Base-by-base conservation (phyloP, 192 early-diverging fungal genomes). In the Linnemannia elongata region DNA sequence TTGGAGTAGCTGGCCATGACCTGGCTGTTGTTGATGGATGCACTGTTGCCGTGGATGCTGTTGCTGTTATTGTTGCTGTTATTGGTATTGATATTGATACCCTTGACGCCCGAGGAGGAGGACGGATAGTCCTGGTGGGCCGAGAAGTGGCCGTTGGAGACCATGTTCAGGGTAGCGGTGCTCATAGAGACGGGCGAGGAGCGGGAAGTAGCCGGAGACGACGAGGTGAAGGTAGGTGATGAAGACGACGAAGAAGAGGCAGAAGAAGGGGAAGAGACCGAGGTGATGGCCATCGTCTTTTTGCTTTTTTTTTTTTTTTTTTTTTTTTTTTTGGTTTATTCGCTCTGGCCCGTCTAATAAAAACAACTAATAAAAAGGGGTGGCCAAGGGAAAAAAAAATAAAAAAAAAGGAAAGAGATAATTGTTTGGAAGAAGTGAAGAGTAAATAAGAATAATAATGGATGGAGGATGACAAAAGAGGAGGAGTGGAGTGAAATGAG, bases 241-340 rank as follows among this genome's bases (percentile, higher is more conserved):
- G 91, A 88, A 22, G 82, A 78, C 1, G 83, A 85, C 6, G 86
- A 89, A 15, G 90, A 81, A 1, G 90, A 90, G 22, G 85, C 77
- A 45, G 85, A 81, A n/a, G 89, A 81, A 18, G 72, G 88, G 39
- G 89, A 85, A 44, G 90, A 91, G 72, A 88, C 86, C 33, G 88
- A 90, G 30, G 88, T 88, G 88, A 89, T 83, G 27, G 90, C 85
- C 44, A 80, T 83, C n/a, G 41, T 49, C 44, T 41, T 45, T 20
- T 33, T 44, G 42, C 12, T 18, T 6, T 10, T 49, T 6, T 10
- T 57, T 57, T 57, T 57, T 27, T 45, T 20, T 33, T 44, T 30
- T 4, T 18, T 6, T 10, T 49, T 6, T 10, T 57, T 57, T 57
- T 57, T 27, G n/a, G 55, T n/a, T 57, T 57, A 22, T 52, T 57